phyloP scores from a whole-genome alignment of 345 rosid genomes.

The Psidium friedrichsthalianum region DNA sequence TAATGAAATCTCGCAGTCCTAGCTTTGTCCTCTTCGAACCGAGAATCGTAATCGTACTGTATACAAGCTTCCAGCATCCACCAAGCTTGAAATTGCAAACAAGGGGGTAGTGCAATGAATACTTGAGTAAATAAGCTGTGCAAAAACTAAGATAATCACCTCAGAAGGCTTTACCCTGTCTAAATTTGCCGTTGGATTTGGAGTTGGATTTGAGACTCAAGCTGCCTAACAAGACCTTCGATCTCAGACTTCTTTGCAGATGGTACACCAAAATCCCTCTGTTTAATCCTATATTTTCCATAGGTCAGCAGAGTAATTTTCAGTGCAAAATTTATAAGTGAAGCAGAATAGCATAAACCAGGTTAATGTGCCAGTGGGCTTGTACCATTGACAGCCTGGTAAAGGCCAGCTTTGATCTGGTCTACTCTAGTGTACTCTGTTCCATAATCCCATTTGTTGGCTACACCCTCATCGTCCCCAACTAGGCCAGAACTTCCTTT shows the following conservation, averaged over 20 bases:
- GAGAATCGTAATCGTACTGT: slow-evolving; percentile 66
- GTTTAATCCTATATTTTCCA: slow-evolving; percentile 33
- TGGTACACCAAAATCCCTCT: slow-evolving; percentile 72
- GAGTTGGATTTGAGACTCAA: slow-evolving; percentile 76
- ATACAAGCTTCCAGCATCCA: slow-evolving; percentile 79
- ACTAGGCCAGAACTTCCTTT: neutral
- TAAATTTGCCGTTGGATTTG: slow-evolving; percentile 52
- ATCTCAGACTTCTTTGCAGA: slow-evolving; percentile 63
- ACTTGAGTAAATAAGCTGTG: neutral
- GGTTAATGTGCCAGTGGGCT: neutral
- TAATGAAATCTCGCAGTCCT: slow-evolving; percentile 77
- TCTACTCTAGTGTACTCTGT: neutral
- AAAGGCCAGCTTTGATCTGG: neutral
- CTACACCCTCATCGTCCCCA: neutral
- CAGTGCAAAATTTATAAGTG: neutral
- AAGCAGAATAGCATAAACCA: neutral
- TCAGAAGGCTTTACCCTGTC: slow-evolving; percentile 30
- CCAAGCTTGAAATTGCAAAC: slow-evolving; percentile 30
- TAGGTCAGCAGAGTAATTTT: neutral
- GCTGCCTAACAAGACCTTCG: slow-evolving; percentile 37
- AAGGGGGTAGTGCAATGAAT: neutral
- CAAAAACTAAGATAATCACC: neutral
- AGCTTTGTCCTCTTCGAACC: slow-evolving; percentile 80
- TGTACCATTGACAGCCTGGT: neutral
- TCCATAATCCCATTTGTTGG: neutral